These are phyloP conservation scores for Kandelia obovata DNA, from an alignment of 345 rosid genomes.

Conservation along the genomic window DNA sequence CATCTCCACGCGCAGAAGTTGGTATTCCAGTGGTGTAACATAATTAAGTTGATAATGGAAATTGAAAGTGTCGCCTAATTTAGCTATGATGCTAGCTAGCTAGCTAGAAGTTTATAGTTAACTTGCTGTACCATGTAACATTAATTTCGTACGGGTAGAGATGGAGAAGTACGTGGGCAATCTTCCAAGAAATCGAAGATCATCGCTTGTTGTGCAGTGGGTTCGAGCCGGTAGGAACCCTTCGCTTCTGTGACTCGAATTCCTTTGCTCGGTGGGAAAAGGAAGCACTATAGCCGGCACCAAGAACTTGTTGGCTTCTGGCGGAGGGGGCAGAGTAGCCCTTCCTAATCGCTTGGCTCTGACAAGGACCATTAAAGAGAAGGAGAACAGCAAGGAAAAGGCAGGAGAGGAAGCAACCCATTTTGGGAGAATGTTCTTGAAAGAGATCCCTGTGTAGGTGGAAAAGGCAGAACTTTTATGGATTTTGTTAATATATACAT, in stretches of 20 bases:
- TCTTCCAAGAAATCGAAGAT: background rate
- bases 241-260: conserved; percentile 37
- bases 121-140: background rate
- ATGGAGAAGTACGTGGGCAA: background rate
- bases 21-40: background rate
- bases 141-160: background rate
- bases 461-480: background rate
- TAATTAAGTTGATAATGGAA: background rate
- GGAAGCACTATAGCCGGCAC: background rate
- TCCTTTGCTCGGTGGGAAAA: background rate
- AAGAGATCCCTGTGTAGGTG: background rate
- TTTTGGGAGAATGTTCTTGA: conserved; percentile 7
- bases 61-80: background rate
- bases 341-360: background rate
- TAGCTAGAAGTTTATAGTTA: background rate
- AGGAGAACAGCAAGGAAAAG: conserved; percentile 9
- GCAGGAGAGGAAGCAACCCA: conserved; percentile 9
- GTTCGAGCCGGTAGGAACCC: conserved; percentile 48
- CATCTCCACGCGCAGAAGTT: background rate
- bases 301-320: conserved; percentile 2
- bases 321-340: conserved; percentile 17
- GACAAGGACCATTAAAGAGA: background rate
- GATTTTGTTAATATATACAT: background rate
- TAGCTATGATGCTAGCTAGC: too few species aligned
- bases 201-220: conserved; percentile 49